Evolutionary conservation across 345 rosid genomes (phyloP).

Genomic region (Bruguiera gymnorhiza): DNA sequence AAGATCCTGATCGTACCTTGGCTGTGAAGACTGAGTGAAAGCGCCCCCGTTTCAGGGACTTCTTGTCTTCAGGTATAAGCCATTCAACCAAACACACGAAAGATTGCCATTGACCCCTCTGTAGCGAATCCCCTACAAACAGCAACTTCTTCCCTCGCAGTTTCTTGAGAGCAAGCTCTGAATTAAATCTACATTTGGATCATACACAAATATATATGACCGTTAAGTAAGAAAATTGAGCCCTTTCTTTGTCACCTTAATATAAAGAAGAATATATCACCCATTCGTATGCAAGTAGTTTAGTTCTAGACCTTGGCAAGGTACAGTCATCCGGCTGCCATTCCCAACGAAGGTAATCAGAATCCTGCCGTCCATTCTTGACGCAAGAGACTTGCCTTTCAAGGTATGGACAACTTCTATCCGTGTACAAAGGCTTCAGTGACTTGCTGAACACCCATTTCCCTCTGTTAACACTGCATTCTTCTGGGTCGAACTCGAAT

Average conservation of each 20-base stretch:
- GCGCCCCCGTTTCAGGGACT: conserved; percentile 22
- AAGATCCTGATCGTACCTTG: conserved; percentile 14
- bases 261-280: not conserved
- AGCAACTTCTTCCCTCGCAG: conserved; percentile 25
- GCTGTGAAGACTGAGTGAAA: conserved; percentile 28
- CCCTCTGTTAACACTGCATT: conserved; percentile 67
- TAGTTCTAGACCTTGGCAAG: conserved; percentile 53
- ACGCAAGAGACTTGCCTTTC: conserved; percentile 73
- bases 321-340: conserved; percentile 95
- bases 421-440: conserved; percentile 64
- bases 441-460: conserved; percentile 77
- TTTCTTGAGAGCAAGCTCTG: conserved; percentile 30
- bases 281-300: not conserved
- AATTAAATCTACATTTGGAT: conserved; percentile 18
- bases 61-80: conserved; percentile 30
- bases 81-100: conserved; percentile 30
- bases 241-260: not conserved
- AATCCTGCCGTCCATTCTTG: conserved; percentile 63
- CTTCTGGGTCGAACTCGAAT: conserved; percentile 85
- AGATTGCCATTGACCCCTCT: conserved; percentile 38
- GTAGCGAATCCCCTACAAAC: conserved; percentile 33
- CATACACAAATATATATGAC: not conserved
- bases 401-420: conserved; percentile 71
- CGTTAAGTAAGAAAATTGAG: not conserved
- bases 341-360: conserved; percentile 75